Evolutionary conservation across 768 basidiomycete species (phyloP), one percentile per base, ranked within the genome.

Genomic region (Asterophora lycoperdoides): DNA sequence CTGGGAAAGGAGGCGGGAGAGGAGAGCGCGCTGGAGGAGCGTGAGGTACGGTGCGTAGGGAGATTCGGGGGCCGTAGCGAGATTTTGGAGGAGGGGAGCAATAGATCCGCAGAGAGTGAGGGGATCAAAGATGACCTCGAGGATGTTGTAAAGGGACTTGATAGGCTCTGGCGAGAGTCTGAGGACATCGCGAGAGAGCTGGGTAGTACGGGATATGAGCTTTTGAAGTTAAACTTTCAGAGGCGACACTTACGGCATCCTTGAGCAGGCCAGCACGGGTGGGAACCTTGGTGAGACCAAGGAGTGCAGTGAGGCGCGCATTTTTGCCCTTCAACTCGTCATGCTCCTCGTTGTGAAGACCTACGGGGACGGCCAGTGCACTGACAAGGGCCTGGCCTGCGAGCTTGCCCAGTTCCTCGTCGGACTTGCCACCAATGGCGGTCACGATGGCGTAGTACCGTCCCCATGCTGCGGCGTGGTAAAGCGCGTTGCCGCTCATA

Each of bases 391-490:
- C 95, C 66, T 93, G 90, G 1, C 88, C 90, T 0, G 94, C 90
- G 34, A 95, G 76, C 54, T 86, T 78, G 51, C 82, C 75, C 60
- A 88, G 68, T 60, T 92, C 91, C 56, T 89, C 87, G n/a, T 84
- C 79, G 0, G 79, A 73, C 64, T 83, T 85, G 15, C 84, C 86
- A 15, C 86, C 84, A 33, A 86, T 83, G 53, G 74, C 79, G 8
- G 79, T 83, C 41, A 86, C 78, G 44, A 89, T 72, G 53, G 80
- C 76, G 60, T 86, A 84, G 65, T 93, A 96, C 48, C 85, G 77
- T 38, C 86, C 83, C 93, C 93, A 97, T 0, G 95, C 93, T 14
- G 95, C 93, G 41, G 95, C 94, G 64, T 98, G 95, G 71, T 93
- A 98, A 11, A 99, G 74, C 3, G 92, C 86, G 59, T 93, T 95